Conservation (phyloP, 1,284 basidiomycete species). For the Heterobasidion irregulare region DNA sequence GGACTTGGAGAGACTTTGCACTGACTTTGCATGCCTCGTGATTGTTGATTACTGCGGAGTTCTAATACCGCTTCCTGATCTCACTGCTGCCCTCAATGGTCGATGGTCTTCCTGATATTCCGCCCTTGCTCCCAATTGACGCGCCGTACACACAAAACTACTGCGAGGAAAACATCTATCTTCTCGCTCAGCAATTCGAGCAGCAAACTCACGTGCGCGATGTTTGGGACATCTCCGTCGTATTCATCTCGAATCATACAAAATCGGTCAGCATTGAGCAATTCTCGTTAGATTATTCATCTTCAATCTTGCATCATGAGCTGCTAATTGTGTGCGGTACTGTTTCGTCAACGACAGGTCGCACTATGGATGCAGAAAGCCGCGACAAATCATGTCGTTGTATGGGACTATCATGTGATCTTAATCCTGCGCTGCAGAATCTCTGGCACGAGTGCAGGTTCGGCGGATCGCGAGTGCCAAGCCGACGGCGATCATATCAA, state of each 20-base stretch:
- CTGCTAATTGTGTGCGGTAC: not conserved
- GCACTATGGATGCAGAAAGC: conserved; percentile 57
- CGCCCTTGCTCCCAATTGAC: conserved; percentile 21
- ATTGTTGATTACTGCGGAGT: not conserved
- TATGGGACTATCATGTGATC: conserved; percentile 77
- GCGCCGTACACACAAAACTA: conserved; percentile 31
- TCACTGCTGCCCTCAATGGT: not conserved
- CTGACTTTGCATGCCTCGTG: no score
- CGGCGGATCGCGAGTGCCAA: not conserved
- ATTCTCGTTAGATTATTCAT: not conserved
- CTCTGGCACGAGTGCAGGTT: not conserved
- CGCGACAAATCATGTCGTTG: conserved; percentile 29
- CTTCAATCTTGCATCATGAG: not conserved
- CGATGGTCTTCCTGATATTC: not conserved
- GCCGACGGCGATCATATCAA: not conserved
- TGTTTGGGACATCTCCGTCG: conserved; percentile 42
- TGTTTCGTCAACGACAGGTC: conserved; percentile 29
- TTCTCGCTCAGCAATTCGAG: conserved; percentile 40
- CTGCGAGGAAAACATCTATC: conserved; percentile 71
- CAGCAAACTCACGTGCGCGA: conserved; percentile 17
- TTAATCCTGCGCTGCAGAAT: conserved; percentile 35
- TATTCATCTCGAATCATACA: conserved; percentile 59
- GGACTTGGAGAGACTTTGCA: not conserved
- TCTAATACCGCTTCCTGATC: not conserved
- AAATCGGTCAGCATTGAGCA: conserved; percentile 35